Base-by-base conservation (phyloP, 805 yeast genomes). In the Saccharomyces eubayanus region DNA sequence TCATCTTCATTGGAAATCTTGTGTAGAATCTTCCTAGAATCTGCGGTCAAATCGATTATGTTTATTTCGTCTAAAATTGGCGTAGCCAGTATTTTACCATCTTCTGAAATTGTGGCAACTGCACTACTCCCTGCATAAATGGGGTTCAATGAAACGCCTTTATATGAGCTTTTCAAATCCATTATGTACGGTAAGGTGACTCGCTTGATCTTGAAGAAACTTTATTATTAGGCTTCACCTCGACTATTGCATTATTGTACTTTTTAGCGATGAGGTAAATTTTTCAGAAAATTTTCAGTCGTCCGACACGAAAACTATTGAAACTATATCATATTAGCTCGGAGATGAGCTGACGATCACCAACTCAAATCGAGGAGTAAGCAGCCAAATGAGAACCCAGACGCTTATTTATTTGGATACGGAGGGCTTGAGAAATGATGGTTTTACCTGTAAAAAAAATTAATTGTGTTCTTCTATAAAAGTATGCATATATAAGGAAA, bases 81-180 rank as follows among this genome's bases (percentile, higher is more conserved):
- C 1, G 97, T 85, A 8, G 95, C 96, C 53, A 91, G 67, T 1
- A 85, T 62, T 3, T 74, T 62, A 6, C 85, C 89, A 59, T 83
- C 85, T 12, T 69, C 71, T 2, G 90, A 80, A 10, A 89, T 66
- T 0, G 89, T 74, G 1, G 89, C 94, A 29, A 84, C 75, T 2
- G 94, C 81, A 5, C 94, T 89, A 28, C 97, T 96, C 14, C 88
- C 70, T 1, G 73, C 81, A 67, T 89, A 94, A 61, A 91, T 84
- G 14, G 99, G 98, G 51, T 81, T 83, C 45, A 92, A 76, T 40
- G 70, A 66, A n/a, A 66, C 60, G 51, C 69, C 68, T 1, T 65
- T 55, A 56, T 69, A 75, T 21, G 73, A 69, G 6, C 64, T 59
- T 54, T 59, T 69, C 27, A 70, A 53, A 55, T 68, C 72, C 70